Base-by-base conservation (phyloP, 805 yeast genomes). In the Candida montana region DNA sequence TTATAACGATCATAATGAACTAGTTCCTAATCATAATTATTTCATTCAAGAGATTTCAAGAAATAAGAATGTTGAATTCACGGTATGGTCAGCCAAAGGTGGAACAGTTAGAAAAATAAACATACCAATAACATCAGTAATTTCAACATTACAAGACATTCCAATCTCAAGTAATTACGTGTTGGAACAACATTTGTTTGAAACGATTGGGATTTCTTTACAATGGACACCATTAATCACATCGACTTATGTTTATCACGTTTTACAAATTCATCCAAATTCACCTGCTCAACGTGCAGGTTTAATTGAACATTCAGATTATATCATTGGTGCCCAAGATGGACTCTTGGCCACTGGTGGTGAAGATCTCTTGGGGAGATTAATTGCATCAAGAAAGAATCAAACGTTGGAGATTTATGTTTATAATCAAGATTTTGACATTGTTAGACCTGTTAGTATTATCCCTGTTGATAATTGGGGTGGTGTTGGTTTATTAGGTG, bases 71-170 rank as follows among this genome's bases (percentile, higher is more conserved):
- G 63, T 84, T 6, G 63, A 68, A 9, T 65, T 90, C 33, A 79
- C 74, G 37, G 78, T 87, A 2, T 90, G 96, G 95, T 79, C 77
- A 34, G 93, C 95, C 2, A 89, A 89, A 63, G 97, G 97, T 18
- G 89, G 89, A 2, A 55, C 70, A 7, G 54, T 64, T 30, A 63
- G 79, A 48, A 67, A 65, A n/a, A 62, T 73, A 5, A 26, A 5
- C 5, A 8, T 26, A 26, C 29, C 29, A 26, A 26, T 26, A 11
- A 26, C 12, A 11, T 5, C 5, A 11, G 13, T 11, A 26, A 11
- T 26, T 11, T 43, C 60, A 0, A 45, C 39, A 23, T 48, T 67
- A 35, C 57, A 55, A n/a, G 64, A 61, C 10, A 45, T 48, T 7
- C 58, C 58, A 12, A 28, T 51, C 33, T 53, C 40, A 33, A 44